Conservation (phyloP, 441 rosid species). For the Biscutella auriculata region DNA sequence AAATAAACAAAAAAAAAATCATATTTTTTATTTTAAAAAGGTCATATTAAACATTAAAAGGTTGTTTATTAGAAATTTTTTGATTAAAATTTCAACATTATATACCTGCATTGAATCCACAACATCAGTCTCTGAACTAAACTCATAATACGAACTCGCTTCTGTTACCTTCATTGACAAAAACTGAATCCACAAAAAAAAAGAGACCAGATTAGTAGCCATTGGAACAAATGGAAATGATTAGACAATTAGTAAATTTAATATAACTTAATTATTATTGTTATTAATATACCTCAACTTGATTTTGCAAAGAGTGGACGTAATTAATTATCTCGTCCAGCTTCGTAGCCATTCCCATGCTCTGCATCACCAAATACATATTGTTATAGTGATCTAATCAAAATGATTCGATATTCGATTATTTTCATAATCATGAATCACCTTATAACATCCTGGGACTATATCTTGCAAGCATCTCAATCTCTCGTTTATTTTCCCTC, state of each 20-base stretch:
- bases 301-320: constrained; percentile 55
- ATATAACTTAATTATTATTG: not conserved
- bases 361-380: constrained; percentile 18
- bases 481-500: constrained; percentile 71
- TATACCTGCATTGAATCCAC: constrained; percentile 43
- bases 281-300: constrained; percentile 41
- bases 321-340: constrained; percentile 61
- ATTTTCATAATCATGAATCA: not conserved
- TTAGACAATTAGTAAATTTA: not conserved
- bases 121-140: constrained; percentile 48
- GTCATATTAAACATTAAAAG: not conserved
- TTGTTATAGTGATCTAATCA: not conserved
- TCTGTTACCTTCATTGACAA: constrained; percentile 55
- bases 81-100: not conserved
- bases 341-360: constrained; percentile 67
- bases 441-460: constrained; percentile 69
- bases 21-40: no score
- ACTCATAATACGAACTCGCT: constrained; percentile 51
- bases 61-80: not conserved
- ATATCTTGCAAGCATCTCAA: constrained; percentile 49
- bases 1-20: not conserved
- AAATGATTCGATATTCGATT: not conserved
- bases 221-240: not conserved
- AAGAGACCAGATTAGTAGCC: not conserved
- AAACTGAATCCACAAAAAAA: constrained; percentile 30